Evolutionary conservation across 2,329 filamentous ascomycete species (phyloP).

Genomic region (Trichocomaceae sp.): DNA sequence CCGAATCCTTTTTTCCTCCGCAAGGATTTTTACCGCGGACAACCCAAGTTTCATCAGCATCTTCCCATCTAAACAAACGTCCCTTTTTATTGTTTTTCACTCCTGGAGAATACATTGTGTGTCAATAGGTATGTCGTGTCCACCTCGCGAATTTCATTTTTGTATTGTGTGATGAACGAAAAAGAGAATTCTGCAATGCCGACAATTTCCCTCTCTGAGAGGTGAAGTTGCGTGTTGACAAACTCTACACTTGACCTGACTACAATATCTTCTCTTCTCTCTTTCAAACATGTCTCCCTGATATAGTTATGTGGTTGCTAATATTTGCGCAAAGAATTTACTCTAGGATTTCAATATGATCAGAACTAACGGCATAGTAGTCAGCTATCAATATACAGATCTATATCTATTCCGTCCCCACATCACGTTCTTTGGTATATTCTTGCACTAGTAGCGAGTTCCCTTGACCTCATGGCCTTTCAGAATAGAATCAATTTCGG

Average conservation of each 20-base stretch:
- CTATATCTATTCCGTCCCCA: neutral
- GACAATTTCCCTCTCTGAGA: constrained; percentile 32
- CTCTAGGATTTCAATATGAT: neutral
- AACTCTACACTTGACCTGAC: constrained; percentile 44
- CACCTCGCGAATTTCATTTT: constrained; percentile 12
- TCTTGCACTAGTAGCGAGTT: constrained; percentile 20
- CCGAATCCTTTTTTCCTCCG: neutral
- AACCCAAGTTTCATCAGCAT: neutral
- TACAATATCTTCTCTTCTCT: neutral
- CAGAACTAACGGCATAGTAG: neutral
- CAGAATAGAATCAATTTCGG: constrained; percentile 47
- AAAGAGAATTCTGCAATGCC: constrained; percentile 43
- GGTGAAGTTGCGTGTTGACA: constrained; percentile 41
- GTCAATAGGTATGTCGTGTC: constrained; percentile 5
- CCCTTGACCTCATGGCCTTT: constrained; percentile 38
- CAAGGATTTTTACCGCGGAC: neutral
- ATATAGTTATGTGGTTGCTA: neutral
- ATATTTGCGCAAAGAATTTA: neutral
- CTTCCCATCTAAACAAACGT: neutral
- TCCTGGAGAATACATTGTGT: neutral
- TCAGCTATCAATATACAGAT: neutral
- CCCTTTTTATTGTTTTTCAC: neutral
- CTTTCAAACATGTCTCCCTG: neutral
- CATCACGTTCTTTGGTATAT: neutral
- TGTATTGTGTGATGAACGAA: constrained; percentile 30